Evolutionary conservation across 129 eudicot species (phyloP).

Genomic region (Centrapalus pauciflorus): DNA sequence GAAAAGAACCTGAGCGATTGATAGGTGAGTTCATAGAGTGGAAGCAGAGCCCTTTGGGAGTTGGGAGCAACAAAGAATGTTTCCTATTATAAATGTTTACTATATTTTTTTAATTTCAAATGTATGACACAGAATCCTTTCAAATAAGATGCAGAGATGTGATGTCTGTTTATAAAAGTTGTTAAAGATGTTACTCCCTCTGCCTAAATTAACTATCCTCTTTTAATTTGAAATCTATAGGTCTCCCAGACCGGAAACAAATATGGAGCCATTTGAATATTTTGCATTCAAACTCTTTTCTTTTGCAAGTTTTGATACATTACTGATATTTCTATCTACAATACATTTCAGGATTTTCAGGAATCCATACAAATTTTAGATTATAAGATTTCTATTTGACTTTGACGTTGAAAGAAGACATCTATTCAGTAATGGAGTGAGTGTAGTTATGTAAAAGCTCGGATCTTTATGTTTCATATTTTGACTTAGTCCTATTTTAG

Average conservation of each 20-base stretch:
- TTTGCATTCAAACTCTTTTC: neutral
- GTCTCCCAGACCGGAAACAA: neutral
- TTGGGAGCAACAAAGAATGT: neutral
- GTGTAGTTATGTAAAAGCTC: neutral
- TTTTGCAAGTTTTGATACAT: neutral
- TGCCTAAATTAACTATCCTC: neutral
- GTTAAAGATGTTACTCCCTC: neutral
- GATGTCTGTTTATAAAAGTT: neutral
- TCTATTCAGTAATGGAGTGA: neutral
- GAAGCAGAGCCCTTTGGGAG: neutral
- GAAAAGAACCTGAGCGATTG: neutral
- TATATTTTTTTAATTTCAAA: neutral
- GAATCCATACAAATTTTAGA: neutral
- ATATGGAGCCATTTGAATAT: neutral
- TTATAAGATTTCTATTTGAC: neutral
- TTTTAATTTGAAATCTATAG: neutral
- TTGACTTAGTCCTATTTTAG: neutral
- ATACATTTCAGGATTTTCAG: too few relatives aligned
- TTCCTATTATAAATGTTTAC: neutral
- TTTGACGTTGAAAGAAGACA: conserved; percentile 2
- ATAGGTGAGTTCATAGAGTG: neutral
- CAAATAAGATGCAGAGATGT: neutral
- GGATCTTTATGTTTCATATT: neutral
- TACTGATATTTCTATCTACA: neutral
- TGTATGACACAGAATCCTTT: neutral